A percentile compares a stretch with the other conserved stretches of the same genome.
Conservation (phyloP, 768 basidiomycete genomes). For the Suillus americanus region DNA sequence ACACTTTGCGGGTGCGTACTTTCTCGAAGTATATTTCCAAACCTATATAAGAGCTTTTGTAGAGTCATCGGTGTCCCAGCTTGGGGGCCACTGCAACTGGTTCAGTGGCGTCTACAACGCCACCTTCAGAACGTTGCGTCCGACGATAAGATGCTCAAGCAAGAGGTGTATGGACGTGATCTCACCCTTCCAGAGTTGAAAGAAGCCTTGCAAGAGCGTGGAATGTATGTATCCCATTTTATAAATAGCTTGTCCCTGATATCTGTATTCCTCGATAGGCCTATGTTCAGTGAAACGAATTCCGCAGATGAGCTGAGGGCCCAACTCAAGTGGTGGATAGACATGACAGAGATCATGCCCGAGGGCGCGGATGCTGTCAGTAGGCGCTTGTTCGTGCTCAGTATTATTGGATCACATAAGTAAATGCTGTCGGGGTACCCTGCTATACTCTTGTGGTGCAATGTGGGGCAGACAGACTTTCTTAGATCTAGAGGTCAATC, state of each 20-base stretch:
- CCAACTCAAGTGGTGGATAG: slow-evolving; percentile 66
- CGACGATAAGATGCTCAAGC: slow-evolving; percentile 65
- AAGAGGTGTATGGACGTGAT: slow-evolving; percentile 42
- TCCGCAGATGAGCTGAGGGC: slow-evolving; percentile 45
- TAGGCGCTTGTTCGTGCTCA: slow-evolving; percentile 53
- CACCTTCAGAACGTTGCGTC: slow-evolving; percentile 42
- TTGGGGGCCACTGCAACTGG: slow-evolving; percentile 37
- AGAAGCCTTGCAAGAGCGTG: slow-evolving; percentile 73
- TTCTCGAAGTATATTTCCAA: background rate
- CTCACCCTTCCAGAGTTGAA: slow-evolving; percentile 57
- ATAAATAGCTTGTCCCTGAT: background rate
- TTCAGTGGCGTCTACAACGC: slow-evolving; percentile 35
- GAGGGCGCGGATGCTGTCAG: slow-evolving; percentile 39
- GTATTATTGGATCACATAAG: slow-evolving; percentile 32
- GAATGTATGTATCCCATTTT: slow-evolving; percentile 54
- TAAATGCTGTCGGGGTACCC: slow-evolving; percentile 8
- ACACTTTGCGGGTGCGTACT: slow-evolving; percentile 60
- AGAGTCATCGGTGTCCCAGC: slow-evolving; percentile 39
- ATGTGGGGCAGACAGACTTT: background rate
- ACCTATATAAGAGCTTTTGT: background rate
- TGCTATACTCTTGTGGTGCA: background rate
- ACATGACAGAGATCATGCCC: slow-evolving; percentile 38
- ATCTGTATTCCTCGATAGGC: background rate
- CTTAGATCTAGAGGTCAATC: slow-evolving; percentile 1
- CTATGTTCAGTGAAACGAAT: slow-evolving; percentile 39